Percentiles rank a stretch among this genome's conserved stretches.
Conservation (phyloP, 768 basidiomycete species). For the Phaeotremella fagi region DNA sequence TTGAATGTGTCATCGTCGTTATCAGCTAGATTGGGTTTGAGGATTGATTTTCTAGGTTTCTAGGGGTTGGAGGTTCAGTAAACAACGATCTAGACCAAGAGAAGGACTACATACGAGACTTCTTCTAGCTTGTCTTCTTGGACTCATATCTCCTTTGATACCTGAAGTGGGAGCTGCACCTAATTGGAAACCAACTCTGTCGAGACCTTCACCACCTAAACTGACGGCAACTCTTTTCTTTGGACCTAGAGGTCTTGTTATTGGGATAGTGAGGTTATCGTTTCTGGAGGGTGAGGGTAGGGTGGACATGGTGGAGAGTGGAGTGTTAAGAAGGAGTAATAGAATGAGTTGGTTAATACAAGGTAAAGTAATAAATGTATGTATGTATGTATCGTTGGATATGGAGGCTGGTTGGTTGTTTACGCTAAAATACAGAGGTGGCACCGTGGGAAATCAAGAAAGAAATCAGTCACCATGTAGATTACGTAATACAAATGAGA, state of each 20-base stretch:
- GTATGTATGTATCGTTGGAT: too few relatives aligned
- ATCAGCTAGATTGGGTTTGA: slow-evolving; percentile 23
- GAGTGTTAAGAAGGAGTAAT: too few relatives aligned
- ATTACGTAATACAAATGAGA: too few relatives aligned
- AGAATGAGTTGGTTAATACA: too few relatives aligned
- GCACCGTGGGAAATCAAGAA: too few relatives aligned
- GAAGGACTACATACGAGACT: slow-evolving; percentile 13
- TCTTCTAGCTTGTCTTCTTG: slow-evolving; percentile 23
- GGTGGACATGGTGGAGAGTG: too few relatives aligned
- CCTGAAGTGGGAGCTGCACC: too few relatives aligned
- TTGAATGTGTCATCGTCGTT: slow-evolving; percentile 22
- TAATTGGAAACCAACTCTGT: background rate
- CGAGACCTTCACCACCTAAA: slow-evolving; percentile 13
- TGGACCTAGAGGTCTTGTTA: slow-evolving; percentile 7
- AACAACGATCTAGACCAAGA: background rate
- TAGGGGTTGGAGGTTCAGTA: too few relatives aligned
- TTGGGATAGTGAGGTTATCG: slow-evolving; percentile 13
- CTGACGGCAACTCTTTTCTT: slow-evolving; percentile 16
- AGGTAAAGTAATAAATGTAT: too few relatives aligned
- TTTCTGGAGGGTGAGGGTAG: slow-evolving; percentile 21
- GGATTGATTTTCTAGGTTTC: slow-evolving; percentile 45
- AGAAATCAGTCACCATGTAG: too few relatives aligned
- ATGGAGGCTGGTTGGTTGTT: too few relatives aligned
- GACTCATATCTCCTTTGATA: slow-evolving; percentile 17
- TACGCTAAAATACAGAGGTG: too few relatives aligned